Evolutionary conservation across 805 yeast genomes (phyloP).

Genomic region (Lipomyces yamanashiensis): DNA sequence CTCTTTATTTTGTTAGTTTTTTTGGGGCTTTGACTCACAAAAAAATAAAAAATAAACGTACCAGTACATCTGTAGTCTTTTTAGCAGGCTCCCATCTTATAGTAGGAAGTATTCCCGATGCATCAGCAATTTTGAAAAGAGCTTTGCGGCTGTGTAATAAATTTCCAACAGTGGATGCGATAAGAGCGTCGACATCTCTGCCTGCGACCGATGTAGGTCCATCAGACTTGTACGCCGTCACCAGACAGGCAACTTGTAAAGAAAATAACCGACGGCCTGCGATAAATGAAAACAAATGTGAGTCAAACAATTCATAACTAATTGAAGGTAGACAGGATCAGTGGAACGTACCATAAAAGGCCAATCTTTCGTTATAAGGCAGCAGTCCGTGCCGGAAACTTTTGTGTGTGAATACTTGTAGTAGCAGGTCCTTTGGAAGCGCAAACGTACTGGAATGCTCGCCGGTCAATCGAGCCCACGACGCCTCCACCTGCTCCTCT

Average conservation of each 20-base stretch:
- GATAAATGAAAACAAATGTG: neutral
- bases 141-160: slow-evolving; percentile 25
- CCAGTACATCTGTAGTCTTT: neutral
- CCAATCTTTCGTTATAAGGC: slow-evolving; percentile 86
- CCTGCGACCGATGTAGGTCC: slow-evolving; percentile 26
- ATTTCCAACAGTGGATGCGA: slow-evolving; percentile 12
- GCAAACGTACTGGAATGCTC: slow-evolving; percentile 48
- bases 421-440: slow-evolving; percentile 63
- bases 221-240: slow-evolving; percentile 13
- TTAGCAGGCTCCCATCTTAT: slow-evolving; percentile 23
- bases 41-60: neutral
- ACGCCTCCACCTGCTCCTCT: slow-evolving; percentile 11
- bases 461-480: slow-evolving; percentile 26
- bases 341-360: slow-evolving; percentile 52
- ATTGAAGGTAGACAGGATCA: neutral
- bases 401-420: slow-evolving; percentile 90
- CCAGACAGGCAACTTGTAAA: slow-evolving; percentile 20
- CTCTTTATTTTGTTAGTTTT: neutral
- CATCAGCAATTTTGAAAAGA: slow-evolving; percentile 15
- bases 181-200: slow-evolving; percentile 23
- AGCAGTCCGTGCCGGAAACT: slow-evolving; percentile 89
- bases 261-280: slow-evolving; percentile 29
- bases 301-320: neutral
- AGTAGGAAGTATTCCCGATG: slow-evolving; percentile 12
- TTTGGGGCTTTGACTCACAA: neutral